Percentiles rank a stretch among this genome's conserved stretches.
These are phyloP conservation scores for Fusarium sp. DNA, from an alignment of 2,329 filamentous ascomycete species.

Conservation along the genomic window DNA sequence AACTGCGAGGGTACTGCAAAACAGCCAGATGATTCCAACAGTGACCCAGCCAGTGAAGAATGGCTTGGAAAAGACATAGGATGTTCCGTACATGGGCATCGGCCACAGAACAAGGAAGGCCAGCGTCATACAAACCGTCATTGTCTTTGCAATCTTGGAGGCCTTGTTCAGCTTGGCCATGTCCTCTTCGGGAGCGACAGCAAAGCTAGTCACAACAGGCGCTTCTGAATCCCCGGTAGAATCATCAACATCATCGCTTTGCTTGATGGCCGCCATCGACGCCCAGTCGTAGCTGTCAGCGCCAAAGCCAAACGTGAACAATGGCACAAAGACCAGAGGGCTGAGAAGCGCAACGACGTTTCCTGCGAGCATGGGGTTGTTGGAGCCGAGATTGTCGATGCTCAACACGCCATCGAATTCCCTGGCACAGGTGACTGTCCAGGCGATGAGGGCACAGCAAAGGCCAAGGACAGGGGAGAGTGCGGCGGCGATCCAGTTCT, in stretches of 20 bases:
- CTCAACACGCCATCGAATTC: constrained; percentile 73
- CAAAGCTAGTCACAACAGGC: constrained; percentile 14
- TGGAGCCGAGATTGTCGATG: constrained; percentile 80
- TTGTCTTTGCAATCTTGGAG: constrained; percentile 56
- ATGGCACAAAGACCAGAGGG: constrained; percentile 76
- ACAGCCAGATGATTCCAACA: constrained; percentile 77
- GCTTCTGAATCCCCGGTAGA: constrained; percentile 53
- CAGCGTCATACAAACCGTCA: constrained; percentile 62
- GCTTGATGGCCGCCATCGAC: constrained; percentile 81
- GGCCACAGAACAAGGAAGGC: constrained; percentile 85
- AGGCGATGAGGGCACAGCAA: constrained; percentile 72
- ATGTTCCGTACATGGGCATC: constrained; percentile 86
- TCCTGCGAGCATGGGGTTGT: constrained; percentile 86
- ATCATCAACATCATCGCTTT: constrained; percentile 79
- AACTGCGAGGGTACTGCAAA: constrained; percentile 74
- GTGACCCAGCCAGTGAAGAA: constrained; percentile 82
- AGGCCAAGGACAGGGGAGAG: constrained; percentile 74
- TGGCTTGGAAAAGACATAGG: constrained; percentile 67
- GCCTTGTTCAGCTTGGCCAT: constrained; percentile 62
- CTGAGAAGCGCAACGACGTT: constrained; percentile 85
- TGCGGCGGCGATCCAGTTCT: constrained; percentile 77
- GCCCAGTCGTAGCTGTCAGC: constrained; percentile 84
- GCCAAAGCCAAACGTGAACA: constrained; percentile 71
- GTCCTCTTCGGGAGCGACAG: constrained; percentile 49
- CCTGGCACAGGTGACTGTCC: constrained; percentile 75